Conservation (phyloP, 805 yeast species). For the Cyberlindnera xishuangbannaensis region DNA sequence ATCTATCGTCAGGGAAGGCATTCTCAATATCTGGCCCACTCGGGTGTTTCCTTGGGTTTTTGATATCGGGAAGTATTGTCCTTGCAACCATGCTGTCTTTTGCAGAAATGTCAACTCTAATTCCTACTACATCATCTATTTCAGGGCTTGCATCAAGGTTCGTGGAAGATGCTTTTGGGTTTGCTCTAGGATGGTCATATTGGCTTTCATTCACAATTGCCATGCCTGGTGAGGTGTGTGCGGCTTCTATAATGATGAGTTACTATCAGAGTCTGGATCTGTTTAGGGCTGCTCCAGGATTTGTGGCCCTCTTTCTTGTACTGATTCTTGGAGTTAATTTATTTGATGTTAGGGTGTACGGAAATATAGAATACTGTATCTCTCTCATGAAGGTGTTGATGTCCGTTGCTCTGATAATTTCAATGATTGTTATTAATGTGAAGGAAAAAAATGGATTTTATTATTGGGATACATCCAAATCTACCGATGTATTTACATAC, state of each 20-base stretch:
- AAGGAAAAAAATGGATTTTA: conserved; percentile 51
- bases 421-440: conserved; percentile 58
- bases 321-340: conserved; percentile 46
- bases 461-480: conserved; percentile 57
- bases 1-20: conserved; percentile 67
- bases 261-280: conserved; percentile 53
- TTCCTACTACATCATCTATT: conserved; percentile 75
- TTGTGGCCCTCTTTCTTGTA: conserved; percentile 54
- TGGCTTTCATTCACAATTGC: conserved; percentile 70
- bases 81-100: conserved; percentile 65
- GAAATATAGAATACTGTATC: conserved; percentile 64
- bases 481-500: conserved; percentile 44
- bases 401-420: conserved; percentile 48
- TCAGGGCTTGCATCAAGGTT: conserved; percentile 70
- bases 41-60: conserved; percentile 65
- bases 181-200: conserved; percentile 67
- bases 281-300: conserved; percentile 50
- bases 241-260: conserved; percentile 69
- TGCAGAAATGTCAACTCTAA: conserved; percentile 76
- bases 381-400: conserved; percentile 52
- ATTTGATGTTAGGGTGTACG: conserved; percentile 65
- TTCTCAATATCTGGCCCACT: conserved; percentile 71
- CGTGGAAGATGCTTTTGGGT: conserved; percentile 74
- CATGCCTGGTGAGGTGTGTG: conserved; percentile 74
- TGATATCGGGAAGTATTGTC: conserved; percentile 59